Conservation (phyloP, 2,329 filamentous ascomycete species). For the Coniochaeta prunicola region DNA sequence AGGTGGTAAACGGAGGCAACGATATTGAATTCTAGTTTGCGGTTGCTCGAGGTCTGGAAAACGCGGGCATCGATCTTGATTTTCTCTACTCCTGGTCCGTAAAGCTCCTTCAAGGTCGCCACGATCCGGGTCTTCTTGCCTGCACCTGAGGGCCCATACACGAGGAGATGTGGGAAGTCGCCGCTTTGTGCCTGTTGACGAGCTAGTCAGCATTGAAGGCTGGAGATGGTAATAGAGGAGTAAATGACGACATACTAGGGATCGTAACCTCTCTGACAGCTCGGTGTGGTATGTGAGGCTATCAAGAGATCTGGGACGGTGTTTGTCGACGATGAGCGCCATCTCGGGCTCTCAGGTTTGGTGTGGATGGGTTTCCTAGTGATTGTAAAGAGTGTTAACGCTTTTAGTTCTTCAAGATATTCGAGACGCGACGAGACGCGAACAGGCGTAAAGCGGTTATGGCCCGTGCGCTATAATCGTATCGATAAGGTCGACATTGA, state of each 20-base stretch:
- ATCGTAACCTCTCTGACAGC: constrained; percentile 77
- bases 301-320: constrained; percentile 67
- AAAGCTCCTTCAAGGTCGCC: constrained; percentile 89
- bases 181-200: constrained; percentile 77
- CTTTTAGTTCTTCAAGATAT: background rate
- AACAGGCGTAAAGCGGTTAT: background rate
- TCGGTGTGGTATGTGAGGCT: constrained; percentile 80
- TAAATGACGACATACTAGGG: constrained; percentile 55
- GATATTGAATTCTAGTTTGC: constrained; percentile 99
- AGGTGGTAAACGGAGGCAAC: constrained; percentile 96
- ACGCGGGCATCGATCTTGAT: constrained; percentile 98
- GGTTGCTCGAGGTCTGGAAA: constrained; percentile 91
- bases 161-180: constrained; percentile 94
- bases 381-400: background rate
- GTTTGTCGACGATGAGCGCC: constrained; percentile 66
- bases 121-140: constrained; percentile 98
- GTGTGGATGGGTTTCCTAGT: background rate
- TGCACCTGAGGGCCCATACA: constrained; percentile 93
- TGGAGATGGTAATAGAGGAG: constrained; percentile 1
- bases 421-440: background rate
- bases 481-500: background rate
- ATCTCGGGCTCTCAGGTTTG: constrained; percentile 27
- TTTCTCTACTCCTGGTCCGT: constrained; percentile 95
- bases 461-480: background rate
- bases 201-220: constrained; percentile 7